A percentile compares a stretch with the other conserved stretches of the same genome.
Conservation (phyloP, 495 filamentous ascomycete species). For the Beverwykella pulmonaria region DNA sequence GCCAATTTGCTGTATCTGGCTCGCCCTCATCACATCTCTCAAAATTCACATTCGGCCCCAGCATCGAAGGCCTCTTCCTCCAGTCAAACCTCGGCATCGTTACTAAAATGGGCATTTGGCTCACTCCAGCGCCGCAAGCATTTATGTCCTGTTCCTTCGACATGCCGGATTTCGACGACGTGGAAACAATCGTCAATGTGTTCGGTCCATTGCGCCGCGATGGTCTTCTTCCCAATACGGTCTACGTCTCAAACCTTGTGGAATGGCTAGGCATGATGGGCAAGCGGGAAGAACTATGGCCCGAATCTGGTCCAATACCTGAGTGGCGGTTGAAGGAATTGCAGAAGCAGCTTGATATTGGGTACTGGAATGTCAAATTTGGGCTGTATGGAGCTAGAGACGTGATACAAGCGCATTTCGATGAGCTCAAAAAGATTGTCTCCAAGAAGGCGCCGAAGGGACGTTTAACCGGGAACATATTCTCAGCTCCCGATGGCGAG, state of each 20-base stretch:
- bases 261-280: slow-evolving; percentile 55
- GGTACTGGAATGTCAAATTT: slow-evolving; percentile 53
- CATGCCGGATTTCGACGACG: slow-evolving; percentile 52
- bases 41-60: slow-evolving; percentile 54
- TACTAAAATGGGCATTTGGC: slow-evolving; percentile 53
- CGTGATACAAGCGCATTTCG: slow-evolving; percentile 52
- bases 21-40: slow-evolving; percentile 50
- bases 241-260: slow-evolving; percentile 44
- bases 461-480: slow-evolving; percentile 45
- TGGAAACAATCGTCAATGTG: slow-evolving; percentile 52
- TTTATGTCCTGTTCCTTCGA: slow-evolving; percentile 56
- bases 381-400: slow-evolving; percentile 52
- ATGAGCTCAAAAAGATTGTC: slow-evolving; percentile 49
- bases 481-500: slow-evolving; percentile 45
- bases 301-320: slow-evolving; percentile 51
- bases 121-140: slow-evolving; percentile 53
- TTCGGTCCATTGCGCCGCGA: slow-evolving; percentile 42
- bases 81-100: slow-evolving; percentile 56
- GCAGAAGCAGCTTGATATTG: slow-evolving; percentile 49
- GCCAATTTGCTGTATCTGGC: slow-evolving; percentile 38
- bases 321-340: slow-evolving; percentile 52
- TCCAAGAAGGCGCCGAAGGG: slow-evolving; percentile 46
- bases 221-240: slow-evolving; percentile 33
- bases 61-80: slow-evolving; percentile 54
- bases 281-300: slow-evolving; percentile 51